These are phyloP conservation scores for Vanrija sp. DNA, from an alignment of 1,284 basidiomycete genomes.

Conservation along the genomic window DNA sequence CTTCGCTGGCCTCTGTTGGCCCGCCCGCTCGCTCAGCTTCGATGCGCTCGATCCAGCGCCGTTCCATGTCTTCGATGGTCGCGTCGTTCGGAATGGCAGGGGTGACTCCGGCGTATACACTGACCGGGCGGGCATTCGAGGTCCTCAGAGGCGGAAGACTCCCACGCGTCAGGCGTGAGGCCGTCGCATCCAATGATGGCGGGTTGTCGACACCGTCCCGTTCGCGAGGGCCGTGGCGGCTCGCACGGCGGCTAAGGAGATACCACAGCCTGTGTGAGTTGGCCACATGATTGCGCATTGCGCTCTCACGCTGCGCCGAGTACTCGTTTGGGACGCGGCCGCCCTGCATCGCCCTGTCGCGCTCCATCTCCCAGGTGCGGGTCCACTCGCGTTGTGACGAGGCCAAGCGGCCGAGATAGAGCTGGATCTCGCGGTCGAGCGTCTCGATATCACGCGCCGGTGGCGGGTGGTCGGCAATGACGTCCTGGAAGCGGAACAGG, in stretches of 20 bases:
- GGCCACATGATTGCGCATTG: slow-evolving; percentile 13
- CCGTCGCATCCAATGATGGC: slow-evolving; percentile 1
- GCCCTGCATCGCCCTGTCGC: slow-evolving; percentile 1
- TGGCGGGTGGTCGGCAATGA: not conserved
- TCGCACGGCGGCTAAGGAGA: not conserved
- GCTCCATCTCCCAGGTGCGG: slow-evolving; percentile 6
- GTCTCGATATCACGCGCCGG: slow-evolving; percentile 1
- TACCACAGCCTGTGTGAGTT: slow-evolving; percentile 12
- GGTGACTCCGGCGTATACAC: too few species aligned
- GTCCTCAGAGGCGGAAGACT: too few species aligned
- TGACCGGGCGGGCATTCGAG: too few species aligned
- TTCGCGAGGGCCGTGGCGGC: not conserved
- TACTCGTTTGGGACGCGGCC: slow-evolving; percentile 9
- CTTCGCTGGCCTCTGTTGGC: not conserved
- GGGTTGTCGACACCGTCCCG: not conserved
- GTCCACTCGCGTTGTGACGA: slow-evolving; percentile 9
- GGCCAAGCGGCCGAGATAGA: slow-evolving; percentile 2
- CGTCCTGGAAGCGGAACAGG: too few species aligned
- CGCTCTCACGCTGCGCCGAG: not conserved
- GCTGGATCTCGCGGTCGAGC: slow-evolving; percentile 11
- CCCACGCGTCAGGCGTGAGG: not conserved
- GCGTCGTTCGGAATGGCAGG: not conserved
- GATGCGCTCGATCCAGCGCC: slow-evolving; percentile 4
- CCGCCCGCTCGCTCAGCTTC: slow-evolving; percentile 1
- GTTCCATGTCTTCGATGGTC: slow-evolving; percentile 3